Base-by-base conservation (phyloP, 352 stramenopile genomes). In the Pythium diclinum region DNA sequence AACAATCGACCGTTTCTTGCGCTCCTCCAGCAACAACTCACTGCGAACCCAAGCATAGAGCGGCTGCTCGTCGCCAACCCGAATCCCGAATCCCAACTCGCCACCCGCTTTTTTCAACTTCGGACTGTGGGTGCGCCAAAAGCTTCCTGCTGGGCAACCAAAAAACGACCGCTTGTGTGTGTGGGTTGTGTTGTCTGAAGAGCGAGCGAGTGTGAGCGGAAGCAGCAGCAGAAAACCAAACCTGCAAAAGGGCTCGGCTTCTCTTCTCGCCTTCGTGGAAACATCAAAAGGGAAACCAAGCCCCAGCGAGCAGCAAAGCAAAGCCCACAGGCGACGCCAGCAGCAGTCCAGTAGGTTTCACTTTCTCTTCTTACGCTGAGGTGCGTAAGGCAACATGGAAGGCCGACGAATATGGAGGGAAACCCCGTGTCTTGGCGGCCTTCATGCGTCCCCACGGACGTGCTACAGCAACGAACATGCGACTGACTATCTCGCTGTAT, bases 1-100 rank as follows among this genome's bases (percentile, higher is more conserved):
- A 6, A 64, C 62, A 48, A 63, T 21, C 3, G 30, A 47, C 42
- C 55, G 65, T 72, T 72, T 72, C 65, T 72, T 57, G 65, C 59
- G 65, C 36, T 72, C 55, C 54, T 51, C 59, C 34, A 67, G 10
- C 44, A 57, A 25, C 23, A 47, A 47, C 16, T 47, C 40, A 10
- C 25, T 23, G 40, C 28, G 17, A 28, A 30, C 52, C 19, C 32
- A 34, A 59, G 30, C n/a, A 47, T 23, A 23, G 40, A 47, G 40
- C 40, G 40, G 40, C 40, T 47, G 40, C 40, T 47, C 40, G 14
- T 47, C 16, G 40, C 40, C 40, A 47, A 47, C 40, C 40, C 40
- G 40, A 47, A 47, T 47, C 40, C 40, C 40, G 40, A 47, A 47
- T 47, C 40, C 40, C 49, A 23, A 53, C 34, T 40, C n/a, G 33